Conservation (phyloP, 257 asterid species). For the Petunia secreta region DNA sequence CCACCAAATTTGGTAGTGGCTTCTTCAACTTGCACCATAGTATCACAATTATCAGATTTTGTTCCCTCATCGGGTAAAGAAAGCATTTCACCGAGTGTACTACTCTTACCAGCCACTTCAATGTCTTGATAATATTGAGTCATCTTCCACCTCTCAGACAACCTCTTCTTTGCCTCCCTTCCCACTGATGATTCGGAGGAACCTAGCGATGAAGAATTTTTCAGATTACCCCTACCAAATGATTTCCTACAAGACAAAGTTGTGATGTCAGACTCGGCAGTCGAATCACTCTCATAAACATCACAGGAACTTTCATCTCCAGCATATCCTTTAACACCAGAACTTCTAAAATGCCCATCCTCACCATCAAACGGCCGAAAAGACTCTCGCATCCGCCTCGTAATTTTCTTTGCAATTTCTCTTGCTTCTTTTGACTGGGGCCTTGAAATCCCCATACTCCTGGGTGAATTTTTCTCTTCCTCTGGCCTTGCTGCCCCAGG, state of each 20-base stretch:
- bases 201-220: constrained; percentile 47
- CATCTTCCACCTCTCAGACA: constrained; percentile 90
- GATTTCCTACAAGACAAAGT: constrained; percentile 50
- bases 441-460: constrained; percentile 39
- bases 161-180: constrained; percentile 75
- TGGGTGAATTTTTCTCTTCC: constrained; percentile 46
- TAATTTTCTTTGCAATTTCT: constrained; percentile 63
- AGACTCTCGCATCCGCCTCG: constrained; percentile 60
- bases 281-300: constrained; percentile 72
- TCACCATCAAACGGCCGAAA: constrained; percentile 41
- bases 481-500: constrained; percentile 38
- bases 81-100: constrained; percentile 89
- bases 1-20: constrained; percentile 33
- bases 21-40: constrained; percentile 38
- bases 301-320: constrained; percentile 92
- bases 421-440: constrained; percentile 62
- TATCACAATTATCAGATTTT: constrained; percentile 37
- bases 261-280: constrained; percentile 54
- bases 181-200: constrained; percentile 57
- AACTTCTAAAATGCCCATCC: constrained; percentile 41
- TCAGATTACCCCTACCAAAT: constrained; percentile 41
- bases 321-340: constrained; percentile 66
- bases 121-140: constrained; percentile 57
- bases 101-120: constrained; percentile 58
- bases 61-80: constrained; percentile 53